These are phyloP conservation scores for Kodamaea jinghongensis DNA, from an alignment of 805 yeast genomes.

Conservation along the genomic window DNA sequence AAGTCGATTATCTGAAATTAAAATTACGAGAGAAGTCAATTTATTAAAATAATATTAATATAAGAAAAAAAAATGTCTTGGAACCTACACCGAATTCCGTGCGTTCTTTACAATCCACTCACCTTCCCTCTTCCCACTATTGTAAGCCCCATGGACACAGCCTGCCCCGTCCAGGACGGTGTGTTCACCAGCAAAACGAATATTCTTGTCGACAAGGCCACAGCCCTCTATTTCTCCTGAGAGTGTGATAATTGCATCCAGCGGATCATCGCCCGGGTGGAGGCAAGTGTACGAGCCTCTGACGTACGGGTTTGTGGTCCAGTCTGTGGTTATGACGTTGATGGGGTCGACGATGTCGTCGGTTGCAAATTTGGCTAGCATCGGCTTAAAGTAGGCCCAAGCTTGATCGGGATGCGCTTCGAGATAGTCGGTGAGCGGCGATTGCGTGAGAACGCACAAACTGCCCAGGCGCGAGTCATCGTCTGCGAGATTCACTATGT, in stretches of 20 bases:
- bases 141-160: conserved; percentile 89
- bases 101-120: too few relatives aligned
- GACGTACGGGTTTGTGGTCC: conserved; percentile 79
- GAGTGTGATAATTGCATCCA: conserved; percentile 58
- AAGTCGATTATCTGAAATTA: too few relatives aligned
- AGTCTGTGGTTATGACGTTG: conserved; percentile 50
- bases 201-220: conserved; percentile 46
- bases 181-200: conserved; percentile 91
- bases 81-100: too few relatives aligned
- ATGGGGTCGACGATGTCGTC: conserved; percentile 23
- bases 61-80: too few relatives aligned
- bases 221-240: conserved; percentile 37
- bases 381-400: conserved; percentile 60
- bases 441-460: conserved; percentile 65
- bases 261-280: conserved; percentile 65
- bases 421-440: conserved; percentile 64
- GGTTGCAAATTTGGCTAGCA: conserved; percentile 30
- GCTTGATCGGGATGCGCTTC: conserved; percentile 50
- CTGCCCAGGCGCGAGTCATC: conserved; percentile 29
- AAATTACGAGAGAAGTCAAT: too few relatives aligned
- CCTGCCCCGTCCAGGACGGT: conserved; percentile 85
- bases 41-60: too few relatives aligned
- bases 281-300: conserved; percentile 83
- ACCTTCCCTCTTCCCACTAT: conserved; percentile 64
- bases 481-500: conserved; percentile 55